phyloP scores from a whole-genome alignment of 768 basidiomycete genomes.

The Termitomyces heimii region DNA sequence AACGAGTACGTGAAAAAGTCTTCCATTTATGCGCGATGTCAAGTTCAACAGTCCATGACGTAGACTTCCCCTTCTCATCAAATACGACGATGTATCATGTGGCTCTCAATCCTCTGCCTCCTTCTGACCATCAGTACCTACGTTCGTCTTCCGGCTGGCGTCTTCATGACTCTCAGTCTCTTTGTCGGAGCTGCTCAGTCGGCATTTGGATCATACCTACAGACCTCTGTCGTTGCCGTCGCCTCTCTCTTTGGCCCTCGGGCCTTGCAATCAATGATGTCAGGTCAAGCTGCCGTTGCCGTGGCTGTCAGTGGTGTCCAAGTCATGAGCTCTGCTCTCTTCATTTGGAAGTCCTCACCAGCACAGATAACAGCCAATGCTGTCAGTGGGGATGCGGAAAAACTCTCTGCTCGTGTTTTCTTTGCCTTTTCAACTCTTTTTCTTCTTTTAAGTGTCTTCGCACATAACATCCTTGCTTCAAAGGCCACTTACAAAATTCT shows the following conservation, averaged over 20 bases:
- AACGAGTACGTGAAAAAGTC: conserved; percentile 43
- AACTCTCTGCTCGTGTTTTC: conserved; percentile 65
- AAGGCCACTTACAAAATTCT: conserved; percentile 55
- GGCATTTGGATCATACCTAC: conserved; percentile 65
- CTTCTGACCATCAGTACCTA: conserved; percentile 67
- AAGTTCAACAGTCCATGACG: not conserved
- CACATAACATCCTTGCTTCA: conserved; percentile 51
- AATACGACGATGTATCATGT: conserved; percentile 42
- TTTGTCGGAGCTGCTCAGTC: conserved; percentile 59
- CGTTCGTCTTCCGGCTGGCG: conserved; percentile 41
- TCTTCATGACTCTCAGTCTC: conserved; percentile 69
- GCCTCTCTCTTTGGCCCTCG: conserved; percentile 75
- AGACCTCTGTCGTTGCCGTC: conserved; percentile 70
- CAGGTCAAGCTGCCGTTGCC: conserved; percentile 84
- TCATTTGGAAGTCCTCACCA: conserved; percentile 41
- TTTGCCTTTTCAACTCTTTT: conserved; percentile 69
- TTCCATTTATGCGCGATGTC: not conserved
- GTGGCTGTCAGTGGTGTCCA: conserved; percentile 79
- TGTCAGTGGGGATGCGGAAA: conserved; percentile 49
- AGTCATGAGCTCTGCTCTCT: conserved; percentile 56
- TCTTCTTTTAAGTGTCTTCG: conserved; percentile 46
- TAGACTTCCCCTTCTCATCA: conserved; percentile 60
- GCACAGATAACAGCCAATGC: conserved; percentile 19
- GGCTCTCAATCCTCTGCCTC: conserved; percentile 47
- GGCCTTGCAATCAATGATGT: conserved; percentile 72